Evolutionary conservation across 805 yeast genomes (phyloP), one percentile per base, ranked within the genome.

Genomic region (Cyberlindnera suaveolens): DNA sequence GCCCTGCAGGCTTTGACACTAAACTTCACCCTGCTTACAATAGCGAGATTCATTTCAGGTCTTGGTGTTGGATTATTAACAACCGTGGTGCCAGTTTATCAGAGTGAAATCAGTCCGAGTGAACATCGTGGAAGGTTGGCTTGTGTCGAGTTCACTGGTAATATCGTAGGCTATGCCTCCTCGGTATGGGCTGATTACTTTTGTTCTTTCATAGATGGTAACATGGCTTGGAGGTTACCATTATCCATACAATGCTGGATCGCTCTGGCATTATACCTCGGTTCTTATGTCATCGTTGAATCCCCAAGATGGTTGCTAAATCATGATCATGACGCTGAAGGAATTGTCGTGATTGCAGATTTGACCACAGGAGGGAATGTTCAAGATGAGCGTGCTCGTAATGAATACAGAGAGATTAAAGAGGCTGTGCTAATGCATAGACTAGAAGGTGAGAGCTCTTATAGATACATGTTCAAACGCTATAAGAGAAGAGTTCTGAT

Each of bases 251-350:
- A 88, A 61, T 83, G 85, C 40, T 57, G 82, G 3, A 80, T 90
- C 57, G 96, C 96, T 0, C 46, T 74, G 2, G 65, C 82, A 5
- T 66, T 89, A 23, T 78, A 80, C 26, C 50, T 77, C 3, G 97
- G 97, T 4, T 82, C 95, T 1, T 77, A 81, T 42, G 70, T 84
- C 45, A 78, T 90, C 32, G 89, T 86, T 5, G 97, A 89, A 57
- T 80, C 90, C 39, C 97, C 97, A 5, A 72, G 96, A 51, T 89
- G 96, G 96, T 68, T 90, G 41, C 66, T 90, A 31, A 90, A 85
- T 60, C 82, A 83, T 47, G 96, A 88, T 58, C 76, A 72, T 50
- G 87, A 82, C 48, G 75, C 71, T 41, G 96, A 90, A 62, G 96
- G 96, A 1, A 71, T 89, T 64, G 72, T 83, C 20, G 96, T 86